Conservation (phyloP, 805 yeast species). For the Naumovozyma dairenensis region DNA sequence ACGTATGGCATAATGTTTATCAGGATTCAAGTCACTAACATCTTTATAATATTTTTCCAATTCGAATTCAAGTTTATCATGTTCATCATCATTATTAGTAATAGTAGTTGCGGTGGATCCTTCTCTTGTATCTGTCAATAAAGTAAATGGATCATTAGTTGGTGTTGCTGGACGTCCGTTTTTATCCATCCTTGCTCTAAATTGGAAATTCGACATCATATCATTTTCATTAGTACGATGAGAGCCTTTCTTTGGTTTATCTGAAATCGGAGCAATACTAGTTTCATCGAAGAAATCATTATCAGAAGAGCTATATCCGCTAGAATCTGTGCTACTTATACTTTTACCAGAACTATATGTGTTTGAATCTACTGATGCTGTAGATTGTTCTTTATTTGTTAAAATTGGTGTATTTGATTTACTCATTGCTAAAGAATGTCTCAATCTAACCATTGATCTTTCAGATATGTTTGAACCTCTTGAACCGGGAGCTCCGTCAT, state of each 20-base stretch:
- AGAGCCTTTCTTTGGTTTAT: neutral
- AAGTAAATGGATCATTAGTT: neutral
- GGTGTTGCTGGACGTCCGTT: neutral
- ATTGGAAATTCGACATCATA: neutral
- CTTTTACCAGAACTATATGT: neutral
- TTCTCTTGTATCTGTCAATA: slow-evolving; percentile 5
- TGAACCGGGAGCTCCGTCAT: no score
- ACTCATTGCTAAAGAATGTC: slow-evolving; percentile 1
- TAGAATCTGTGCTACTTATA: neutral
- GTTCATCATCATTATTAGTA: slow-evolving; percentile 27
- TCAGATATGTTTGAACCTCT: neutral
- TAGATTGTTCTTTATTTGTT: no score
- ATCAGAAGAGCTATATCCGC: no score
- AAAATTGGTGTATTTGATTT: no score
- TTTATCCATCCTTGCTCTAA: neutral
- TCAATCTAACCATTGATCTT: neutral
- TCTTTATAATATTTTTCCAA: slow-evolving; percentile 31
- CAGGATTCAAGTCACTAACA: slow-evolving; percentile 26
- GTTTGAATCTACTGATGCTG: no score
- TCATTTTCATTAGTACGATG: neutral
- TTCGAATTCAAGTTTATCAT: slow-evolving; percentile 31
- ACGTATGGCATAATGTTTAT: slow-evolving; percentile 39
- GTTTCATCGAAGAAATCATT: no score
- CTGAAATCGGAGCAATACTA: no score
- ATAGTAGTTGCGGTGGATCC: no score